A percentile compares a stretch with the other conserved stretches of the same genome.
Conservation (phyloP, 2,329 filamentous ascomycete species). For the Fusarium concolor region DNA sequence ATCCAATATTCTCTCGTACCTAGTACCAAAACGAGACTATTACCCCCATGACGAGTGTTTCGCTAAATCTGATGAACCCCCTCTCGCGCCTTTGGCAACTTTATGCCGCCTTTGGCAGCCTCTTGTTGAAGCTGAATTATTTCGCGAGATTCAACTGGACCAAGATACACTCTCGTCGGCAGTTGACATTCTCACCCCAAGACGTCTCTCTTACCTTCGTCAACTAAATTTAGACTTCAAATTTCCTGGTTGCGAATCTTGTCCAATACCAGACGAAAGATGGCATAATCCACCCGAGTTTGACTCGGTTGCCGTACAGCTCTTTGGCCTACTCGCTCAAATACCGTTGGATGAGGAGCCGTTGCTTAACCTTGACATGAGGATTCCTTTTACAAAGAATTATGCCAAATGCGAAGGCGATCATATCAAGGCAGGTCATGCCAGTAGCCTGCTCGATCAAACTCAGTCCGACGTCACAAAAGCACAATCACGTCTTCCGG, state of each 20-base stretch:
- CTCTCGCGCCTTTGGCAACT: background rate
- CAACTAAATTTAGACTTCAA: background rate
- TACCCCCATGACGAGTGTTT: background rate
- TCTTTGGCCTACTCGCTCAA: background rate
- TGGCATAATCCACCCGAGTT: background rate
- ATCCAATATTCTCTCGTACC: background rate
- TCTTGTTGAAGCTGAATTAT: background rate
- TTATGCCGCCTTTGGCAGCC: background rate
- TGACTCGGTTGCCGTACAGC: background rate
- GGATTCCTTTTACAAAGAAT: background rate
- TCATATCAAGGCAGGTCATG: too few species aligned
- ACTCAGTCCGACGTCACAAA: background rate
- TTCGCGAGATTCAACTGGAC: background rate
- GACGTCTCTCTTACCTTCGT: conserved; percentile 9
- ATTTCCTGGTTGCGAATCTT: too few species aligned
- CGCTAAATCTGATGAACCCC: background rate
- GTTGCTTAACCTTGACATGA: background rate
- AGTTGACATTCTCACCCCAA: background rate
- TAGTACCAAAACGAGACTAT: background rate
- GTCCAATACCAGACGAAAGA: background rate
- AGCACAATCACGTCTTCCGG: background rate
- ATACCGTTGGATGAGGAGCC: background rate
- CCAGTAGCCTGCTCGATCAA: background rate
- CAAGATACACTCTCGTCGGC: background rate
- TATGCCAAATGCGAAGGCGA: too few species aligned